Conservation (phyloP, 805 yeast species). For the Candida krabiensis region DNA sequence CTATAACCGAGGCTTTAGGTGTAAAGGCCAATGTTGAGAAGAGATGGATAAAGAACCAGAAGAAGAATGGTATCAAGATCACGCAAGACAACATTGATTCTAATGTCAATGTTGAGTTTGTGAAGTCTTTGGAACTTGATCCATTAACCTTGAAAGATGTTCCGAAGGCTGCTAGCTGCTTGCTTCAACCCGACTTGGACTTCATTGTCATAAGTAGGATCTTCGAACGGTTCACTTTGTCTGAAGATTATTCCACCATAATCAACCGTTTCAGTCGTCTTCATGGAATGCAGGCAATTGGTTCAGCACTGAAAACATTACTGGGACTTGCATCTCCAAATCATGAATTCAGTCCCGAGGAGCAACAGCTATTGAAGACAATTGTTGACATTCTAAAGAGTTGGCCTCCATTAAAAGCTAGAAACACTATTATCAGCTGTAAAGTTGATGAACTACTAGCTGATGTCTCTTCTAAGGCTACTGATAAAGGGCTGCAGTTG, state of each 20-base stretch:
- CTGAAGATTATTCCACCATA: constrained; percentile 35
- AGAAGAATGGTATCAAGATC: constrained; percentile 43
- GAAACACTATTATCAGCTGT: constrained; percentile 73
- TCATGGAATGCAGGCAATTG: constrained; percentile 84
- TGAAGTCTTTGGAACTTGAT: constrained; percentile 53
- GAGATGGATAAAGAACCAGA: constrained; percentile 66
- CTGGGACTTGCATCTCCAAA: constrained; percentile 10
- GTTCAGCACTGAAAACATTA: constrained; percentile 51
- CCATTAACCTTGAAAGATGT: constrained; percentile 61
- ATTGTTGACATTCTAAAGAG: constrained; percentile 56
- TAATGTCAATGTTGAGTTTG: constrained; percentile 63
- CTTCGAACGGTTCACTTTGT: constrained; percentile 58
- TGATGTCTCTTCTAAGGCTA: constrained; percentile 34
- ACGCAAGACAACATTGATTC: constrained; percentile 55
- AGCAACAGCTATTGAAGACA: constrained; percentile 42
- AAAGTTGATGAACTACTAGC: constrained; percentile 66
- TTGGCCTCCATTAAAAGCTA: constrained; percentile 70
- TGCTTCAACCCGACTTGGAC: constrained; percentile 73
- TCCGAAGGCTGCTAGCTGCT: constrained; percentile 74
- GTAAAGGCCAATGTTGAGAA: constrained; percentile 67
- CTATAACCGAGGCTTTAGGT: constrained; percentile 83
- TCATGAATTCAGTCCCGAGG: constrained; percentile 23
- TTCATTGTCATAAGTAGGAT: constrained; percentile 60
- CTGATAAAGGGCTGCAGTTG: constrained; percentile 28
- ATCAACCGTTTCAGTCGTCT: constrained; percentile 64